Base-by-base conservation (phyloP, 495 filamentous ascomycete species). In the Barbatosphaeria neglecta region DNA sequence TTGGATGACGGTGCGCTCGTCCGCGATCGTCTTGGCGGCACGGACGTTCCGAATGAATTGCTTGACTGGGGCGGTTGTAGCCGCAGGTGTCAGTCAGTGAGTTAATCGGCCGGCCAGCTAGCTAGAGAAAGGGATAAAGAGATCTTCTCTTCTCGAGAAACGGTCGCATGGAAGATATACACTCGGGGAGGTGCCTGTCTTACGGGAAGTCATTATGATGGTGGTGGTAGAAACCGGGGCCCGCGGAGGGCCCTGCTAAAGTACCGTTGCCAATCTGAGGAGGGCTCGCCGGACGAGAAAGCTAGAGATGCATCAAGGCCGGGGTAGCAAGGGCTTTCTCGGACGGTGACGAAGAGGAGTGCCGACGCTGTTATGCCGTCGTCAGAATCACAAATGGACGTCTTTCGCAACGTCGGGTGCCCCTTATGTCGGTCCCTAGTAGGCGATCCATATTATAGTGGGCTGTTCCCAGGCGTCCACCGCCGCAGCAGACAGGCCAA, bases 21-120 rank as follows among this genome's bases (percentile, higher is more conserved):
- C 92, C 59, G 93, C 93, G 60, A 98, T 92, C 24, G 92, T 98
- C 76, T 98, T 98, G 44, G 92, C 86, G 38, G 90, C 90, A 59
- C 92, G 87, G 53, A 98, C 92, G 72, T 95, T 95, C 61, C 92
- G 88, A 68, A 98, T 98, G 71, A 98, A 98, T 74, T 96, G 90
- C 71, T 98, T 98, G 64, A 98, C 90, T 96, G 56, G 1, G 31
- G n/a, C n/a, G n/a, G n/a, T n/a, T n/a, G n/a, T n/a, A 35, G 31
- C 10, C 31, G 13, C 31, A 4, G 13, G 31, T 15, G 31, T 35
- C 31, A 35, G 31, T n/a, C n/a, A n/a, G n/a, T n/a, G n/a, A n/a
- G n/a, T n/a, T n/a, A n/a, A n/a, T n/a, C n/a, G n/a, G n/a, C n/a
- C n/a, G n/a, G n/a, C n/a, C n/a, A n/a, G n/a, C n/a, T n/a, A n/a